Evolutionary conservation across 495 filamentous ascomycete genomes (phyloP).

Genomic region (Penicillium arizonense): DNA sequence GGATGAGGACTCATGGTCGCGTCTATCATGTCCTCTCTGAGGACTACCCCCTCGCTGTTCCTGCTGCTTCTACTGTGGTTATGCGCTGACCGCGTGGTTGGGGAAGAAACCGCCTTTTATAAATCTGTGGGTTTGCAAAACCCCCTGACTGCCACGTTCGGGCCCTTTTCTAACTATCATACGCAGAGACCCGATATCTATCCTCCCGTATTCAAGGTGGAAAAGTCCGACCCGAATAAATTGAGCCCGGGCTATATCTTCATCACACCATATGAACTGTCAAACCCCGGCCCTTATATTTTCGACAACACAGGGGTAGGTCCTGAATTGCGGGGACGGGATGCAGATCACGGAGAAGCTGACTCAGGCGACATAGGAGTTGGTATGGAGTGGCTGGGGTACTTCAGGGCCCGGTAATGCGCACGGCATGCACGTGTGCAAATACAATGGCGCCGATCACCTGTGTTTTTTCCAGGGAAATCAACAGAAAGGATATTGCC

Average conservation of each 20-base stretch:
- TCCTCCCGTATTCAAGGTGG: conserved; percentile 32
- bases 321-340: background rate
- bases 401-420: conserved; percentile 39
- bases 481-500: conserved; percentile 52
- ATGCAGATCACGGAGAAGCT: conserved; percentile 2
- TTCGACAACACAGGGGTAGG: conserved; percentile 45
- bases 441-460: conserved; percentile 47
- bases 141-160: conserved; percentile 1
- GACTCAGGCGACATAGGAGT: conserved; percentile 30
- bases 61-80: conserved; percentile 15
- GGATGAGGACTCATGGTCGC: conserved; percentile 27
- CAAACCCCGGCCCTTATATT: conserved; percentile 45
- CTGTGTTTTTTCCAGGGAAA: conserved; percentile 55
- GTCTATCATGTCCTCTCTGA: conserved; percentile 12
- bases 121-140: conserved; percentile 24
- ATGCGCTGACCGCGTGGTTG: conserved; percentile 8
- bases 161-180: conserved; percentile 8
- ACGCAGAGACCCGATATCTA: conserved; percentile 42
- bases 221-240: conserved; percentile 25
- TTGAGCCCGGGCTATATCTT: conserved; percentile 45
- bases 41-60: conserved; percentile 9
- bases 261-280: conserved; percentile 38
- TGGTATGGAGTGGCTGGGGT: conserved; percentile 48
- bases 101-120: conserved; percentile 21
- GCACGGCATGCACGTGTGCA: conserved; percentile 45